phyloP scores from a whole-genome alignment of 75 land plant species.

The Isoetes taiwanensis region DNA sequence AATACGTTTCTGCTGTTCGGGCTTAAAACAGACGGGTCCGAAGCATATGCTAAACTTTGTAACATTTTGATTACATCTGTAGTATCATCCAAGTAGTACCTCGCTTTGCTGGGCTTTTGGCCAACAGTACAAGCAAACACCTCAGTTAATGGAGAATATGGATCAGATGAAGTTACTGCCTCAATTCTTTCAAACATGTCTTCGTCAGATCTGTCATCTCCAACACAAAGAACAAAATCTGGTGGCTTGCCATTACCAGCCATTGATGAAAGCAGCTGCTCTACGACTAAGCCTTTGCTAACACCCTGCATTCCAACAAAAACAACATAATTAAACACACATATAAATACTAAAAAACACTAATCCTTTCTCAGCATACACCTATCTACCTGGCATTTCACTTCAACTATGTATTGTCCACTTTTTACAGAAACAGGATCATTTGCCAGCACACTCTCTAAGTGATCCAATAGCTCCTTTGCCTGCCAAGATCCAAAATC shows the following conservation, averaged over 20 bases:
- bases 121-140: conserved; percentile 46
- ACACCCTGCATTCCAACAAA: conserved; percentile 42
- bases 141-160: conserved; percentile 9
- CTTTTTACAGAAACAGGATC: conserved; percentile 53
- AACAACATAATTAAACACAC: background rate
- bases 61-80: conserved; percentile 28
- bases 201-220: conserved; percentile 82
- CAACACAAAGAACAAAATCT: conserved; percentile 77
- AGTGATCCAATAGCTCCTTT: conserved; percentile 47
- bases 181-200: conserved; percentile 74
- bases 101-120: conserved; percentile 46
- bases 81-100: conserved; percentile 37
- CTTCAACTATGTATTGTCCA: conserved; percentile 52
- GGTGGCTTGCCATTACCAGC: conserved; percentile 35
- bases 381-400: conserved; percentile 43
- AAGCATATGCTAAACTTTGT: conserved; percentile 25
- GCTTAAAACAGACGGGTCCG: too few species aligned
- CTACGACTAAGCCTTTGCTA: conserved; percentile 58
- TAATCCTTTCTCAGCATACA: background rate
- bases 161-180: conserved; percentile 14
- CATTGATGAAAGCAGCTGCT: conserved; percentile 44
- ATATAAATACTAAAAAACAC: background rate
- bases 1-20: too few species aligned
- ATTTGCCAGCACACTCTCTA: conserved; percentile 55
- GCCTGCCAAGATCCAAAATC: conserved; percentile 61